A percentile compares a stretch with the other conserved stretches of the same genome.
phyloP scores from a whole-genome alignment of 1,284 basidiomycete genomes.

The Ganoderma meredithae region DNA sequence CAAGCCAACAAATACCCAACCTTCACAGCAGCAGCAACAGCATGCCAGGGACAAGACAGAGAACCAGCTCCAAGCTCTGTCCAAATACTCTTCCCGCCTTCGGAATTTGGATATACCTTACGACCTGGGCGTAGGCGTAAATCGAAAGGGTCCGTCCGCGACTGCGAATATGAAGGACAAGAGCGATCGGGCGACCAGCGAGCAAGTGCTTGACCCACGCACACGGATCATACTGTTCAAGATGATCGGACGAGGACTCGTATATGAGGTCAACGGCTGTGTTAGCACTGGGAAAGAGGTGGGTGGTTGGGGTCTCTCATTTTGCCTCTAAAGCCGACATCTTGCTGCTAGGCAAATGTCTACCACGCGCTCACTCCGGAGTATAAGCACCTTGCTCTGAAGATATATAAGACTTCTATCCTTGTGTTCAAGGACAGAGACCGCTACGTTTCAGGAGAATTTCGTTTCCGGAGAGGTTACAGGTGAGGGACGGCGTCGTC shows the following conservation, averaged over 20 bases:
- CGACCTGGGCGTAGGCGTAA: slow-evolving; percentile 81
- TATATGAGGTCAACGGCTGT: slow-evolving; percentile 92
- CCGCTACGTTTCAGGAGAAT: slow-evolving; percentile 92
- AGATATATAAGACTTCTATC: slow-evolving; percentile 99
- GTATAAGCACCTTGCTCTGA: slow-evolving; percentile 81
- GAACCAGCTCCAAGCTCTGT: slow-evolving; percentile 73
- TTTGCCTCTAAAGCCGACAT: background rate
- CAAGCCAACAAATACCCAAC: slow-evolving; percentile 21
- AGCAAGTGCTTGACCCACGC: slow-evolving; percentile 93
- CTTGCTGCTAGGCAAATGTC: slow-evolving; percentile 79
- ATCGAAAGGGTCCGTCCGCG: slow-evolving; percentile 89
- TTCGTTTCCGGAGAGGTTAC: slow-evolving; percentile 94
- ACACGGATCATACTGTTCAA: slow-evolving; percentile 92
- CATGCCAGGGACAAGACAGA: slow-evolving; percentile 59
- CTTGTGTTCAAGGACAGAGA: slow-evolving; percentile 97
- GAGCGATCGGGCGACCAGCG: slow-evolving; percentile 91
- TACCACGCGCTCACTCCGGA: slow-evolving; percentile 84
- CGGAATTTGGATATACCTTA: slow-evolving; percentile 79
- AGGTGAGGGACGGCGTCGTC: slow-evolving; percentile 38
- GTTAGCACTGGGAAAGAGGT: slow-evolving; percentile 97
- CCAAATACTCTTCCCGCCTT: slow-evolving; percentile 75
- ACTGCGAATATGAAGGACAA: slow-evolving; percentile 92
- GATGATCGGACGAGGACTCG: slow-evolving; percentile 88
- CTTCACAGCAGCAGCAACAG: slow-evolving; percentile 9
- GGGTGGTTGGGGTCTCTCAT: slow-evolving; percentile 31